A percentile compares a stretch with the other conserved stretches of the same genome.
Conservation (phyloP, 768 basidiomycete genomes). For the Filobasidium floriforme region DNA sequence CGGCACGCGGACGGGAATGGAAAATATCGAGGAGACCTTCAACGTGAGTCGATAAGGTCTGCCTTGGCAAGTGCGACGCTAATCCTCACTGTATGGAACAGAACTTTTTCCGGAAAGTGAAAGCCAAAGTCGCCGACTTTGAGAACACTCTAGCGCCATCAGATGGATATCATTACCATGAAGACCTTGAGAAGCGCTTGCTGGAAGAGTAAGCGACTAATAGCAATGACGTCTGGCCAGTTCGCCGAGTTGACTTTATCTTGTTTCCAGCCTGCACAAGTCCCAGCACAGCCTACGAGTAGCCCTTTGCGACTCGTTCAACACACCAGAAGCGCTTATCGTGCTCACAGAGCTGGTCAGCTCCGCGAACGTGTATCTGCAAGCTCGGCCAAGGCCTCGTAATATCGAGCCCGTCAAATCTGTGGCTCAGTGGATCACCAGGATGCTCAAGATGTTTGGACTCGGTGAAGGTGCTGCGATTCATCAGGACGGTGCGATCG, state of each 20-base stretch:
- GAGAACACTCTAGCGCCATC: constrained; percentile 31
- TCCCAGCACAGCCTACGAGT: constrained; percentile 70
- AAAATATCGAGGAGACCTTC: constrained; percentile 69
- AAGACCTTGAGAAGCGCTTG: constrained; percentile 59
- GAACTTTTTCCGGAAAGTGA: constrained; percentile 90
- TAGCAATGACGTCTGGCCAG: not conserved
- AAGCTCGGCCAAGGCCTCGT: constrained; percentile 43
- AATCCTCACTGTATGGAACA: constrained; percentile 38
- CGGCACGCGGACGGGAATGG: constrained; percentile 74
- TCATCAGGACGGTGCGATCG: constrained; percentile 60
- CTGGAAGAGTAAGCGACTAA: constrained; percentile 52
- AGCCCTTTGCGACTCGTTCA: constrained; percentile 93
- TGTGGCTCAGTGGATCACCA: constrained; percentile 49
- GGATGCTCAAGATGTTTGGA: constrained; percentile 51
- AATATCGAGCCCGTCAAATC: constrained; percentile 58
- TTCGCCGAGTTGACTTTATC: not conserved
- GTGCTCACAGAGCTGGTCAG: constrained; percentile 73
- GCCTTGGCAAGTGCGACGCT: not conserved
- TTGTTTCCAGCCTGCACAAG: constrained; percentile 59
- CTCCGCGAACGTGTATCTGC: constrained; percentile 76
- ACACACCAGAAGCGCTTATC: constrained; percentile 76
- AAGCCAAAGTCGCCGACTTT: constrained; percentile 64
- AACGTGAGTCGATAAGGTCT: constrained; percentile 55
- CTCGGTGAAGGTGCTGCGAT: constrained; percentile 55
- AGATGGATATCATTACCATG: constrained; percentile 47